phyloP scores from a whole-genome alignment of 331 rosid genomes.

The Cydonia oblonga region DNA sequence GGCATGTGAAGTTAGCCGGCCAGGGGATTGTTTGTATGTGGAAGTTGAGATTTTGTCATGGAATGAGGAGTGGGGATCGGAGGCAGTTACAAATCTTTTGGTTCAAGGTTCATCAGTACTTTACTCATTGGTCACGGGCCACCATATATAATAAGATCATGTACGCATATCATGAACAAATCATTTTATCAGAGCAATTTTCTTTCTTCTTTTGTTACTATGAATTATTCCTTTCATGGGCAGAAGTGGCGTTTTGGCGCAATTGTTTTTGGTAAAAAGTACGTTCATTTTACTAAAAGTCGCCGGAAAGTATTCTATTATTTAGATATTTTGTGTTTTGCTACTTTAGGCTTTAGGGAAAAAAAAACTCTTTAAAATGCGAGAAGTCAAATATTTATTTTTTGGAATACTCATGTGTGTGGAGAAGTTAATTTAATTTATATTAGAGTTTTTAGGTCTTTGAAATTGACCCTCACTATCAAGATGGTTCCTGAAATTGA shows the following conservation, averaged over 20 bases:
- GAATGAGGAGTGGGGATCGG: conserved; percentile 36
- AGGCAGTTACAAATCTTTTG: conserved; percentile 19
- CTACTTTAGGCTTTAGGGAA: not conserved
- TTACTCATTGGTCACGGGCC: conserved; percentile 33
- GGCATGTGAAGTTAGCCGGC: conserved; percentile 91
- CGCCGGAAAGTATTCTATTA: not conserved
- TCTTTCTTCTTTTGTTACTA: not conserved
- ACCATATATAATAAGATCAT: not conserved
- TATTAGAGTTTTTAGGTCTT: no score
- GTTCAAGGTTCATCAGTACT: not conserved
- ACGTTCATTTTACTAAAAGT: not conserved
- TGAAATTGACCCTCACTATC: no score
- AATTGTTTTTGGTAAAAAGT: not conserved
- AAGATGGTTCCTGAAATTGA: no score
- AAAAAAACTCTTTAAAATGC: no score
- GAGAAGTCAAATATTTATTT: no score
- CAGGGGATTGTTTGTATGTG: conserved; percentile 42
- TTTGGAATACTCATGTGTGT: not conserved
- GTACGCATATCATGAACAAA: conserved; percentile 29
- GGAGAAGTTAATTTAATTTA: not conserved
- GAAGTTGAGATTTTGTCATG: conserved; percentile 64
- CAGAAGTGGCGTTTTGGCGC: not conserved
- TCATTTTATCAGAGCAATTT: conserved; percentile 20
- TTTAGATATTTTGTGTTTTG: no score
- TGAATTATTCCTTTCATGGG: not conserved